phyloP scores from a whole-genome alignment of 2,329 filamentous ascomycete genomes.

The Rutstroemia sp. region DNA sequence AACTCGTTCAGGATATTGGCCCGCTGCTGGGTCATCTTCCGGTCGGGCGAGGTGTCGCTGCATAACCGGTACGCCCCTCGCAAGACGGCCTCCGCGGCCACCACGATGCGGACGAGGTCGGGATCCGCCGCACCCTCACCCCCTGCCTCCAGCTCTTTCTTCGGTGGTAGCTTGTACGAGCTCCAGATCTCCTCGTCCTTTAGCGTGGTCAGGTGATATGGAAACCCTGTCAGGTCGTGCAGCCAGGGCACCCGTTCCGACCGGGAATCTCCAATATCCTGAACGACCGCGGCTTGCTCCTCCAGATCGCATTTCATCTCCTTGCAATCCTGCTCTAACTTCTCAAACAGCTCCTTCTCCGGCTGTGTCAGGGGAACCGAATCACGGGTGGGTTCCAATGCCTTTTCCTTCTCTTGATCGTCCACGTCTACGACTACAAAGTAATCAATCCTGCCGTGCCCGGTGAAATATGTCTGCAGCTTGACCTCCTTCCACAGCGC shows the following conservation, averaged over 20 bases:
- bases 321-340: constrained; percentile 10
- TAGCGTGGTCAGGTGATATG: constrained; percentile 1
- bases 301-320: constrained; percentile 8
- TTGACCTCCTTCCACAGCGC: no score
- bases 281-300: constrained; percentile 8
- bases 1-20: constrained; percentile 15
- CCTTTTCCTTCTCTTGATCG: no score
- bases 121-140: constrained; percentile 5
- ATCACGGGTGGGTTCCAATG: no score
- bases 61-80: constrained; percentile 11
- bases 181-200: constrained; percentile 11
- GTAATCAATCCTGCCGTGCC: no score
- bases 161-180: constrained; percentile 11
- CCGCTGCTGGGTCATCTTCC: constrained; percentile 13
- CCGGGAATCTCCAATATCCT: constrained; percentile 9
- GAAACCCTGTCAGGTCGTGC: constrained; percentile 6
- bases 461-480: no score
- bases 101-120: constrained; percentile 10
- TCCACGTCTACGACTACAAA: no score
- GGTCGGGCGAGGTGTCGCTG: constrained; percentile 9
- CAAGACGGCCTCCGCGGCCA: constrained; percentile 8
- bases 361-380: neutral
- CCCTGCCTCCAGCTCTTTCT: constrained; percentile 8
- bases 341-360: constrained; percentile 11
- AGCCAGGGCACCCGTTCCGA: constrained; percentile 12